Conservation (phyloP, 2,329 filamentous ascomycete genomes). For the Colletotrichum acutatum region DNA sequence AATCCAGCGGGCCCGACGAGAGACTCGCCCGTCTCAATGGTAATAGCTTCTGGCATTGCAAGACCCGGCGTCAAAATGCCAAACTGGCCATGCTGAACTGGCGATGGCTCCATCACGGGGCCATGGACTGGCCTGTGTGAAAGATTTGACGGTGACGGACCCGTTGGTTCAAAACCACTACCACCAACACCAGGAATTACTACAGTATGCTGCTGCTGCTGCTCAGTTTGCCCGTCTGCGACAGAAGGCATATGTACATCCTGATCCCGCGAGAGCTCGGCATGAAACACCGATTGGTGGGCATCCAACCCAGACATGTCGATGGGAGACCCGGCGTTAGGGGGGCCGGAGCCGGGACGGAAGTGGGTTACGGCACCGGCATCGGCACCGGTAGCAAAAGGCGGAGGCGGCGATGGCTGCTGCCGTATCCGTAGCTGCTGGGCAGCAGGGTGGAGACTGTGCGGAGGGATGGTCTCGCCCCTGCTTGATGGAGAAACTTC, state of each 20-base stretch:
- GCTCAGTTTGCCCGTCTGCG: slow-evolving; percentile 10
- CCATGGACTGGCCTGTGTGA: background rate
- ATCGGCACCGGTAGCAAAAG: slow-evolving; percentile 18
- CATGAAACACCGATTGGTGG: slow-evolving; percentile 8
- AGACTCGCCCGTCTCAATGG: slow-evolving; percentile 49
- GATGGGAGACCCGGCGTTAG: background rate
- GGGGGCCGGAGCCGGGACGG: slow-evolving; percentile 34
- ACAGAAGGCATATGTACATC: background rate
- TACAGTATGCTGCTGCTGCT: slow-evolving; percentile 17
- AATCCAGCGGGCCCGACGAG: slow-evolving; percentile 44
- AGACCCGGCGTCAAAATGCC: slow-evolving; percentile 55
- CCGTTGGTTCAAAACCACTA: background rate
- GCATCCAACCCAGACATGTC: slow-evolving; percentile 17
- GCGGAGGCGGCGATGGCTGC: slow-evolving; percentile 31
- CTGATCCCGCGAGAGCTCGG: background rate
- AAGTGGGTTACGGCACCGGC: slow-evolving; percentile 24
- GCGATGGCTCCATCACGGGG: background rate
- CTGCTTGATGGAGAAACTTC: slow-evolving; percentile 14
- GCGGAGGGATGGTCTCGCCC: slow-evolving; percentile 10
- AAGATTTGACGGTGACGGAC: background rate
- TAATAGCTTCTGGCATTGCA: slow-evolving; percentile 43
- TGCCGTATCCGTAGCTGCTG: slow-evolving; percentile 41
- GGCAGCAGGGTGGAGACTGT: slow-evolving; percentile 34
- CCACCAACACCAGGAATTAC: background rate
- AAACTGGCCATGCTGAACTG: slow-evolving; percentile 54